Evolutionary conservation across 169 alveolate species (phyloP).

Genomic region (Cyclospora cayetanensis): DNA sequence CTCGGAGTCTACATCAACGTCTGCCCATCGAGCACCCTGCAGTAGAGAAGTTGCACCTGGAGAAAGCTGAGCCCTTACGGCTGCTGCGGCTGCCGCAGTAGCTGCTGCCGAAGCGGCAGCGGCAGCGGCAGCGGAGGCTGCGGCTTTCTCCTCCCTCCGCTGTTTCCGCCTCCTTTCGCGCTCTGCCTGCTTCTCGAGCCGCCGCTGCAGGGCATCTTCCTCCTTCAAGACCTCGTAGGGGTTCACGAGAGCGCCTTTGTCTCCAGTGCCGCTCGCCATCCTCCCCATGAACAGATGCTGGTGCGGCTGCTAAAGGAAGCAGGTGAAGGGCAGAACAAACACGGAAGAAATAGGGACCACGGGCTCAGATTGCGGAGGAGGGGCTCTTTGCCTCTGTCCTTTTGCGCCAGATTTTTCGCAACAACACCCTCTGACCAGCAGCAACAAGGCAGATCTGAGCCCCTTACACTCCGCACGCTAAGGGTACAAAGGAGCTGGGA

Average conservation of each 20-base stretch:
- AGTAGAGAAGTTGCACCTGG: conserved; percentile 49
- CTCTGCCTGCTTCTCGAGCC: conserved; percentile 45
- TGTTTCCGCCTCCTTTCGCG: conserved; percentile 29
- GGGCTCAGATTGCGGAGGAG: too few relatives aligned
- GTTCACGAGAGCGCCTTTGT: conserved; percentile 55
- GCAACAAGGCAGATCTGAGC: too few relatives aligned
- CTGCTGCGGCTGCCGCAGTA: conserved; percentile 53
- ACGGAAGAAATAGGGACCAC: too few relatives aligned
- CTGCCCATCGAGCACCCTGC: conserved; percentile 63
- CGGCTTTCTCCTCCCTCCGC: conserved; percentile 38
- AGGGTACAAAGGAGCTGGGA: too few relatives aligned
- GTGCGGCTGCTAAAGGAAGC: too few relatives aligned
- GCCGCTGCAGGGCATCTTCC: conserved; percentile 58
- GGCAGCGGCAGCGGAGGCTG: conserved; percentile 38
- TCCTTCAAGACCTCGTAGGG: conserved; percentile 58
- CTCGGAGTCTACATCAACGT: conserved; percentile 46
- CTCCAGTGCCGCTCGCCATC: conserved; percentile 65
- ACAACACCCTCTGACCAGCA: too few relatives aligned
- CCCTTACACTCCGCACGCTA: too few relatives aligned
- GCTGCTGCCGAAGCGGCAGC: conserved; percentile 56
- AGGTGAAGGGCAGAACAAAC: too few relatives aligned
- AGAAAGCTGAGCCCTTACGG: conserved; percentile 36
- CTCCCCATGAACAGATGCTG: background rate
- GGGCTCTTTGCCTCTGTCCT: too few relatives aligned
- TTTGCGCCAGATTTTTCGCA: too few relatives aligned